These are phyloP conservation scores for Salix viminalis DNA, from an alignment of 345 rosid genomes.

Conservation along the genomic window DNA sequence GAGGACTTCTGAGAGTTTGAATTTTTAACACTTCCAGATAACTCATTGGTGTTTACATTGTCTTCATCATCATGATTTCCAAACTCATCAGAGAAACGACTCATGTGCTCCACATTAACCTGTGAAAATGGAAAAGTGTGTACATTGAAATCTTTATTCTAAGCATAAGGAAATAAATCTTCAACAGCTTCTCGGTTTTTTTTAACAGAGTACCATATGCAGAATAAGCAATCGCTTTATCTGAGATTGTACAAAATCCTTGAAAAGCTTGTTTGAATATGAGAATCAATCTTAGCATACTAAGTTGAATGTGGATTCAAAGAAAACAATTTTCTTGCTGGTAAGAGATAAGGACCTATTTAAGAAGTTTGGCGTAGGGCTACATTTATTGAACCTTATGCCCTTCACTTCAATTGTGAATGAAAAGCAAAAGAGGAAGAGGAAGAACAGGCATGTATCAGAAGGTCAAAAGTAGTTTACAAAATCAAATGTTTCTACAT, in stretches of 20 bases:
- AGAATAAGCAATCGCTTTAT: no score
- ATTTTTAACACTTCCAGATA: slow-evolving; percentile 24
- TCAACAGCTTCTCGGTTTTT: background rate
- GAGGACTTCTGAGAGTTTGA: slow-evolving; percentile 43
- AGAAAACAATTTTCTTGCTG: no score
- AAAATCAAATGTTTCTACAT: background rate
- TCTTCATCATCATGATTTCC: slow-evolving; percentile 59
- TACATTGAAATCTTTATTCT: background rate
- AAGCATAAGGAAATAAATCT: background rate
- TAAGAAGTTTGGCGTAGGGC: background rate
- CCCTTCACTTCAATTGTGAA: background rate
- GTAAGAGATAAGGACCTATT: background rate
- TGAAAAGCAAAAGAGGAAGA: background rate
- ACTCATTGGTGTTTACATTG: slow-evolving; percentile 23
- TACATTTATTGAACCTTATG: background rate
- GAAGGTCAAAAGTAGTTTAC: background rate
- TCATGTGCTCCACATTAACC: slow-evolving; percentile 77
- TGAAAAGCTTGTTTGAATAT: no score
- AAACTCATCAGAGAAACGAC: slow-evolving; percentile 67
- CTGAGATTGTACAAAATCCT: no score
- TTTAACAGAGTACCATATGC: no score
- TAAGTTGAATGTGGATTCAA: no score
- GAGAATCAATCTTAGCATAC: no score
- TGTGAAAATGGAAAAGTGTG: slow-evolving; percentile 29
- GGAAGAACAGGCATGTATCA: no score